Conservation (phyloP, 768 basidiomycete genomes). For the Naganishia friedmannii region DNA sequence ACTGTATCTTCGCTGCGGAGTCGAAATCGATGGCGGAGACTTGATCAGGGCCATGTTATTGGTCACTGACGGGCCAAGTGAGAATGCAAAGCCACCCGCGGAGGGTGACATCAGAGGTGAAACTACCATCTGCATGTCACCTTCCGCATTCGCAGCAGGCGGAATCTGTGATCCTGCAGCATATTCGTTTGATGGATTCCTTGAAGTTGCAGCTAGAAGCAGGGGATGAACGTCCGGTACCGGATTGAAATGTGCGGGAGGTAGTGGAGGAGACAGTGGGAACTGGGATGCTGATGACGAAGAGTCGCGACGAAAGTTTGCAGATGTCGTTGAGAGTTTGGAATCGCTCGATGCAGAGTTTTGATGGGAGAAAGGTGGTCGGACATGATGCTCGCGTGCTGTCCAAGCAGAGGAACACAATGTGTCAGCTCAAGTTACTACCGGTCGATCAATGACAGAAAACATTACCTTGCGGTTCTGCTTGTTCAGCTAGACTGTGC, state of each 20-base stretch:
- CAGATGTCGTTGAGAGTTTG: neutral
- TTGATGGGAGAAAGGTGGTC: neutral
- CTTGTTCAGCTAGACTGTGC: neutral
- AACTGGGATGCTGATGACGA: neutral
- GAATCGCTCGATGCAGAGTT: conserved; percentile 8
- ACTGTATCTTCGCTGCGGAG: neutral
- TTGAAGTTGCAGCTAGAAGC: neutral
- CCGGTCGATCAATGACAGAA: neutral
- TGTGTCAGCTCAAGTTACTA: neutral
- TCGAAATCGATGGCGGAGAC: neutral
- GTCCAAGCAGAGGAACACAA: neutral
- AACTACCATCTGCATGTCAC: neutral
- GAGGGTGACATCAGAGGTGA: neutral
- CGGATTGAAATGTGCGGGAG: conserved; percentile 7
- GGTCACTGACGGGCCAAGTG: neutral
- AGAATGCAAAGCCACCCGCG: neutral
- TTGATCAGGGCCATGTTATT: neutral
- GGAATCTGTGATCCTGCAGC: neutral
- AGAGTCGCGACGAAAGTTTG: neutral
- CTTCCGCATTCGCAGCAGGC: neutral
- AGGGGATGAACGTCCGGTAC: conserved; percentile 6
- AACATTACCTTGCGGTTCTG: neutral
- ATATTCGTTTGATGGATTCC: neutral
- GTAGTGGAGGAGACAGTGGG: conserved; percentile 15
- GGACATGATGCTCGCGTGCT: neutral